Evolutionary conservation across 2,329 filamentous ascomycete genomes (phyloP), one percentile per base, ranked within the genome.

Genomic region (Cercospora janseana): DNA sequence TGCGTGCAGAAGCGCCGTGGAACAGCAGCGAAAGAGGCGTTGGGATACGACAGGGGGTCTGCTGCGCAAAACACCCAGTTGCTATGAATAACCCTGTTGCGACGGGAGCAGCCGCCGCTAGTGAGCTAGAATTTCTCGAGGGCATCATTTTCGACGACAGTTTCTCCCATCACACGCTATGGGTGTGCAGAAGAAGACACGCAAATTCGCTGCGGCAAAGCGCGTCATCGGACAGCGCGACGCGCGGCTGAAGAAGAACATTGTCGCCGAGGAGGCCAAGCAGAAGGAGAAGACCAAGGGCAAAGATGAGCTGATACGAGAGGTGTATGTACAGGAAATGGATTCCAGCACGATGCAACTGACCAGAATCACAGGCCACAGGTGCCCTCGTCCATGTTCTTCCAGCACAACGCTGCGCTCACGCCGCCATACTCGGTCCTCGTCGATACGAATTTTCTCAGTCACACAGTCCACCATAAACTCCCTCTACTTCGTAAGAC

Each of bases 181-280:
- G 92, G 91, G 90, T 72, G 82, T 90, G 61, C 82, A 85, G 57
- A 95, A 95, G 76, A 88, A 85, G 70, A 95, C 88, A 46, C 84
- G 91, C 75, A 96, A 96, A 75, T 97, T 95, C 70, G 92, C 83
- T 27, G 60, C 81, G 72, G 83, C 90, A 66, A 94, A 95, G 76
- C 79, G 88, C 61, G 75, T 95, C 46, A 90, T 96, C 61, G 85
- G 87, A 41, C 82, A 87, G 65, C 82, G 83, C 51, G 91, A 97
- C 76, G 82, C 81, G 37, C 79, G 90, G 49, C 76, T 94, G 69
- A 90, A 92, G 70, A 85, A 88, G 72, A 94, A 94, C 72, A 80
- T 86, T 62, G 72, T 79, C 63, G 86, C 85, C 62, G 81, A 77
- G 51, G 82, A 83, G 62, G 74, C 75, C 27, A 70, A 75, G 32